Evolutionary conservation across 1,139 yeast genomes (phyloP).

Genomic region (Saccharomycopsis phalli): DNA sequence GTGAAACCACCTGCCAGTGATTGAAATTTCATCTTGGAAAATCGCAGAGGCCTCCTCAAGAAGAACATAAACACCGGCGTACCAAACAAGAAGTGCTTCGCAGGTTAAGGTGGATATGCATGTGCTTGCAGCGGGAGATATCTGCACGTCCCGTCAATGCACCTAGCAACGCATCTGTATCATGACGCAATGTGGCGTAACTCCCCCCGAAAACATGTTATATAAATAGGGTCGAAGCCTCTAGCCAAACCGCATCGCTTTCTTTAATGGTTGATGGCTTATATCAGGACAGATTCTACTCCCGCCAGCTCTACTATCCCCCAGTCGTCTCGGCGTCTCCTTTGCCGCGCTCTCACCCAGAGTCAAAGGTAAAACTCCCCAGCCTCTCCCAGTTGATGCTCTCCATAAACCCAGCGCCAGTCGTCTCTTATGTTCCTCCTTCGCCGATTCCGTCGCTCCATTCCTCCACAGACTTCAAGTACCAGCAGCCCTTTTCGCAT

Average conservation of each 20-base stretch:
- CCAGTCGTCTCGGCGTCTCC: background rate
- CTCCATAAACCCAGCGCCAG: background rate
- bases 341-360: background rate
- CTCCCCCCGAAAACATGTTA: background rate
- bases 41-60: no score
- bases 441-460: background rate
- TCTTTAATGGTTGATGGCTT: background rate
- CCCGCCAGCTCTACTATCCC: background rate
- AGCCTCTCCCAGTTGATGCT: background rate
- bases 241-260: no score
- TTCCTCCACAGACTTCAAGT: background rate
- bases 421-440: background rate
- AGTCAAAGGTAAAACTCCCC: background rate
- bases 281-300: background rate
- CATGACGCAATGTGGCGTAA: background rate
- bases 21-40: no score
- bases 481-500: slow-evolving; percentile 1
- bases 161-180: background rate
- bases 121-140: background rate
- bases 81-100: no score
- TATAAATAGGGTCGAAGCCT: no score
- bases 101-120: background rate
- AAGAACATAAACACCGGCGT: no score
- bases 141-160: slow-evolving; percentile 2
- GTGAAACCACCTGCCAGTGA: no score